Evolutionary conservation across 2,329 filamentous ascomycete genomes (phyloP).

Genomic region (Nemania abortiva): DNA sequence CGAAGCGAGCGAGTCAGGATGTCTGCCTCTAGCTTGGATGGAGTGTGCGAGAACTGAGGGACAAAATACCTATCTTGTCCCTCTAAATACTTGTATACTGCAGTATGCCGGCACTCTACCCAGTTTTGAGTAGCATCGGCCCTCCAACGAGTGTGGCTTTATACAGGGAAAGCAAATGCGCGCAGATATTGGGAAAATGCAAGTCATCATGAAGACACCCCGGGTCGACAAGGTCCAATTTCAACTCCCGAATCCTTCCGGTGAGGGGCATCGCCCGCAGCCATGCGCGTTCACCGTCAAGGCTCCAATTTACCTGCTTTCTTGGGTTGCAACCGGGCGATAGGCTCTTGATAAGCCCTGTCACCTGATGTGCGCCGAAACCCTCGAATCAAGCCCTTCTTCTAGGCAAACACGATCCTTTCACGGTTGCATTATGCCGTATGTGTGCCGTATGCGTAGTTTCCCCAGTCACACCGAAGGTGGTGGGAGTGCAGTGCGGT

Average conservation of each 20-base stretch:
- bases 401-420: slow-evolving; percentile 29
- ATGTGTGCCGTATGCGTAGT: too few species aligned
- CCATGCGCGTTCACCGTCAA: slow-evolving; percentile 20
- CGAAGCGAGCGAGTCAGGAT: slow-evolving; percentile 9
- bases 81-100: too few species aligned
- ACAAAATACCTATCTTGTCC: not conserved
- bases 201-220: not conserved
- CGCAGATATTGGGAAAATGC: not conserved
- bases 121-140: slow-evolving; percentile 4
- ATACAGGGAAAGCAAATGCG: slow-evolving; percentile 8
- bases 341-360: slow-evolving; percentile 36
- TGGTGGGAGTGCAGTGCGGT: slow-evolving; percentile 16
- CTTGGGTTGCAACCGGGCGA: slow-evolving; percentile 33
- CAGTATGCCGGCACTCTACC: not conserved
- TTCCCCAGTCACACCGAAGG: slow-evolving; percentile 36
- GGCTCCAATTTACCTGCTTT: not conserved
- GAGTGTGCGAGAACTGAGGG: slow-evolving; percentile 6
- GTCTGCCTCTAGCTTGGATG: not conserved
- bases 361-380: slow-evolving; percentile 39
- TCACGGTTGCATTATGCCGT: slow-evolving; percentile 13
- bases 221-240: slow-evolving; percentile 18
- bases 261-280: slow-evolving; percentile 22
- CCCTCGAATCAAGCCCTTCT: slow-evolving; percentile 29
- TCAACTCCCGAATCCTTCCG: slow-evolving; percentile 24
- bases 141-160: slow-evolving; percentile 20